Percentiles rank a stretch among this genome's conserved stretches.
These are phyloP conservation scores for Cladosporium phlei DNA, from an alignment of 2,329 filamentous ascomycete genomes.

Conservation along the genomic window DNA sequence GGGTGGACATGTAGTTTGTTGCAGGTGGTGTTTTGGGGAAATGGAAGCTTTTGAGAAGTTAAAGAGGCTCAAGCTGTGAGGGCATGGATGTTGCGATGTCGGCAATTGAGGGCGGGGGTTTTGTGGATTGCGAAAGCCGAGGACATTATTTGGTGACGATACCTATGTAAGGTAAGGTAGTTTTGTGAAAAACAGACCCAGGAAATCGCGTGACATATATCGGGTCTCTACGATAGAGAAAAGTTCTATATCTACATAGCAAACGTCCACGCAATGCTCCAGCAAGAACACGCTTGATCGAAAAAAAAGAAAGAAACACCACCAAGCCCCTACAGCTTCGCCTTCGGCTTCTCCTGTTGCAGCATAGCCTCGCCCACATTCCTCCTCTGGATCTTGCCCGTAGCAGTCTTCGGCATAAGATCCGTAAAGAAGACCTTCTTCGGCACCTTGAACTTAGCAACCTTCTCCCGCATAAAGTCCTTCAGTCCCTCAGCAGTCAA, in stretches of 20 bases:
- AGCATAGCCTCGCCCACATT: constrained; percentile 84
- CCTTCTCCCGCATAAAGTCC: constrained; percentile 62
- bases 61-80: no score
- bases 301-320: no score
- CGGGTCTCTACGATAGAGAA: background rate
- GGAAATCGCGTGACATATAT: background rate
- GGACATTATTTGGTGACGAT: no score
- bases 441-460: constrained; percentile 81
- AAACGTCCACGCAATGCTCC: no score
- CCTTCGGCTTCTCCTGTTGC: constrained; percentile 32
- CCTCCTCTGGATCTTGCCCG: constrained; percentile 79
- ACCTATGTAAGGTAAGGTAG: no score
- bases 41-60: background rate
- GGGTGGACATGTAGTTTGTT: background rate
- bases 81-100: constrained; percentile 15
- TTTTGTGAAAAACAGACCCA: no score
- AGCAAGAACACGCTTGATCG: no score
- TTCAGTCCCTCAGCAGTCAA: constrained; percentile 58
- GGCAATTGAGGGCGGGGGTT: no score
- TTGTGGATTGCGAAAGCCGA: no score
- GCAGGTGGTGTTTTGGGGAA: background rate
- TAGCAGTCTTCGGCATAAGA: constrained; percentile 81
- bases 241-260: background rate
- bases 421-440: constrained; percentile 82
- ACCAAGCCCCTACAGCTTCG: constrained; percentile 11